Base-by-base conservation (phyloP, 164 flowering plant genomes). In the Sextonia rubra region DNA sequence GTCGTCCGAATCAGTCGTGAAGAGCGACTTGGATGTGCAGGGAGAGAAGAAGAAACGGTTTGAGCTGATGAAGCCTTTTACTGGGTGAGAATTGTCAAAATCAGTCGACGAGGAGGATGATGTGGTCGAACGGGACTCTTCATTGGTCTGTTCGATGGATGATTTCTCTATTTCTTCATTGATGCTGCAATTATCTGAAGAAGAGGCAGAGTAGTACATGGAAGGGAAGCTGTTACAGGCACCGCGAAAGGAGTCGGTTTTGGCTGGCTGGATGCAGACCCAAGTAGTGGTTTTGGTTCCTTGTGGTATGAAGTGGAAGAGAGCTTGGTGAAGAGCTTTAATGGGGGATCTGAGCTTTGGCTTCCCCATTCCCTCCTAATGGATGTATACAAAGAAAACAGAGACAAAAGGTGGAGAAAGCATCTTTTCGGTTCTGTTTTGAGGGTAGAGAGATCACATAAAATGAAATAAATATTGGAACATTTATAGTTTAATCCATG, bases 201-300 rank as follows among this genome's bases (percentile, higher is more conserved):
- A n/a, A 26, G 52, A 47, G n/a, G 68, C 11, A 26, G 52, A 47
- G 27, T 24, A 61, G 32, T 52, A 71, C 47, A 74, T 52, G 68
- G 80, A 71, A 29, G 67, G 68, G 75, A 74, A 70, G 72, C 69
- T 67, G 6, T 74, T 74, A 44, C 55, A 67, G 37, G 71, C 69
- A 3, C 70, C 74, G 24, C 80, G 61, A 60, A 78, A 74, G 64
- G 80, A 77, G 25, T 30, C 62, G 25, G 80, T 77, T 61, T 74
- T 56, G 12, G 74, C 25, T 60, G 60, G 75, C n/a, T 78, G 77
- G 69, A 63, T 47, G 60, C 77, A 78, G 4, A 68, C 64, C 74
- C 74, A 67, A 2, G 77, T 32, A 55, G 52, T 52, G 12, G 68
- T 37, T 52, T 60, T 74, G 60, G 71, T 52, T 23, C 74, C 70